These are phyloP conservation scores for Avena sativa DNA, from an alignment of 176 grass and related monocot species.

Conservation along the genomic window DNA sequence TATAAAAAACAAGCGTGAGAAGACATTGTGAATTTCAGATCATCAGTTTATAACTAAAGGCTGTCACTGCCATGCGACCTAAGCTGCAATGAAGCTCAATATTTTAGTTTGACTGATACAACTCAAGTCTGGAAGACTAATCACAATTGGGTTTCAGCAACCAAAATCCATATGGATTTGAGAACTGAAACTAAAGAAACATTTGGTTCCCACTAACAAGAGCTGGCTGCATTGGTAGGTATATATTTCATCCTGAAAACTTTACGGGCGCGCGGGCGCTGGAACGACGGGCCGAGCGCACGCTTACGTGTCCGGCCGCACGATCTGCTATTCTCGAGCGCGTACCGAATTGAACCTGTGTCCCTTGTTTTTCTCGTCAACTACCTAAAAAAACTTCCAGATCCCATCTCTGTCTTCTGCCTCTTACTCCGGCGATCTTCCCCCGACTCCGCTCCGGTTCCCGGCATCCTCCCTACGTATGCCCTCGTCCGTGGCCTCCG, in stretches of 20 bases:
- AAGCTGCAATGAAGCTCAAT: neutral
- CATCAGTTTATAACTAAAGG: neutral
- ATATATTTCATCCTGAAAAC: neutral
- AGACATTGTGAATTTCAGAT: neutral
- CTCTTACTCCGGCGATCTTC: no score
- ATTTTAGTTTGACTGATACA: neutral
- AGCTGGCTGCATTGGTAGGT: neutral
- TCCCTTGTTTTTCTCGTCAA: no score
- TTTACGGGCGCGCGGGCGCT: no score
- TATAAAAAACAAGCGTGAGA: neutral
- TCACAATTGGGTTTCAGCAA: neutral
- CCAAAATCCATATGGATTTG: neutral
- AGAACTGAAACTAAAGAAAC: neutral
- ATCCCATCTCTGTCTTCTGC: no score
- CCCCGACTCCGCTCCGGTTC: no score
- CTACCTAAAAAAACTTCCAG: no score
- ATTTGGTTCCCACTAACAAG: neutral
- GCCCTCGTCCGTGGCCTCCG: no score
- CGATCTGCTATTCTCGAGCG: no score
- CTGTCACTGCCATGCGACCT: neutral
- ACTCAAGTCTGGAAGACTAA: neutral
- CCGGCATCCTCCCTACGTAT: no score
- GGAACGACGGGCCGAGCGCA: no score
- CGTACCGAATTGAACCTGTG: no score
- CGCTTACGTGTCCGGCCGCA: no score